Evolutionary conservation across 371 early-diverging fungal genomes (phyloP), one percentile per base, ranked within the genome.

Genomic region (Zychaea mexicana): DNA sequence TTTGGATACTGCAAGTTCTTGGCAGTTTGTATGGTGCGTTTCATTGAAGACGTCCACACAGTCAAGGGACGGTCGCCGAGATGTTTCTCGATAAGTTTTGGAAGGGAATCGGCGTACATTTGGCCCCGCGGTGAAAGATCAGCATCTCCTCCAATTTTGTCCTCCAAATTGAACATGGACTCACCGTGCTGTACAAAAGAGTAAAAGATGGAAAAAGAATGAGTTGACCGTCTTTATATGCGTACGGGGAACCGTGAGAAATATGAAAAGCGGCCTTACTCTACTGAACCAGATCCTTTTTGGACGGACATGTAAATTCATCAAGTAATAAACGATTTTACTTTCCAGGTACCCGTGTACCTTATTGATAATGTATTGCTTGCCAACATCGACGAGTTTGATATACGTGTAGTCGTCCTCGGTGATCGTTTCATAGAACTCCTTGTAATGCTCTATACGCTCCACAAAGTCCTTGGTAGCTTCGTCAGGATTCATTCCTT

Each of bases 301-400:
- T 17, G 97, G 95, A 1, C 90, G 87, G 32, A 94, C 96, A 73
- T 99, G 97, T 30, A 99, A 84, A 75, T 99, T 99, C 98, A 98
- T 99, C 59, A 98, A 79, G 71, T 94, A 98, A 76, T 94, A 98
- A 24, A 96, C 96, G 61, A 99, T 94, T 30, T 97, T 86, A 33
- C 92, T 91, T 73, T 97, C 95, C 12, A 98, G 84, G 75, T 96
- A 98, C 47, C 97, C 97, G 38, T 88, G 88, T 8, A 70, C 56
- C 17, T 52, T 47, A 46, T 70, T 70, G 62, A 70, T 66, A 17
- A 66, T 47, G 22, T 56, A 60, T 53, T 66, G 71, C 10, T 57
- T 52, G 3, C 60, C 62, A 49, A 53, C 93, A 73, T 98, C 96
- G 64, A 97, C 90, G 63, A 96, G 75, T 70, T 96, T 96, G 61